These are phyloP conservation scores for Schizothecium vesticola DNA, from an alignment of 495 filamentous ascomycete species.

Conservation along the genomic window DNA sequence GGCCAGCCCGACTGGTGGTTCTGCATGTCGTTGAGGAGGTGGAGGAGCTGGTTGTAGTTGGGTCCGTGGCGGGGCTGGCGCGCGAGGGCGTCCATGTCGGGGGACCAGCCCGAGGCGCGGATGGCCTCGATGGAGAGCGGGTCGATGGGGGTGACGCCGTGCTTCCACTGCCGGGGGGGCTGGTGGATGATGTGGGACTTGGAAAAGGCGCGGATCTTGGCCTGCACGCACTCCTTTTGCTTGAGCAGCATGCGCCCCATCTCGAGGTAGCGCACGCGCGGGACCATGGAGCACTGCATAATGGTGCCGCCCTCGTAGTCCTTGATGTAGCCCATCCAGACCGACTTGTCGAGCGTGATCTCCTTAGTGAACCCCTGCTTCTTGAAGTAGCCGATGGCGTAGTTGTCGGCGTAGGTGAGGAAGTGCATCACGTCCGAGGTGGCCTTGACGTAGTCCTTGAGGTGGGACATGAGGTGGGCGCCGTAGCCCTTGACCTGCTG, in stretches of 20 bases:
- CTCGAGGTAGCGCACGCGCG: conserved; percentile 90
- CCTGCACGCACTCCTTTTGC: conserved; percentile 89
- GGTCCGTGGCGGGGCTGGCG: conserved; percentile 96
- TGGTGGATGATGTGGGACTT: conserved; percentile 83
- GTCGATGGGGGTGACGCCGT: conserved; percentile 64
- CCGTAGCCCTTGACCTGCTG: conserved; percentile 99
- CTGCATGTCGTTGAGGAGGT: conserved; percentile 91
- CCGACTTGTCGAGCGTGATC: conserved; percentile 80
- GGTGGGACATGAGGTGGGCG: conserved; percentile 93
- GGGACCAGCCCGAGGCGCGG: conserved; percentile 86
- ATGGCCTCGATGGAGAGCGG: conserved; percentile 78
- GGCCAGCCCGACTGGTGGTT: conserved; percentile 91
- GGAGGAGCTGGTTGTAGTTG: conserved; percentile 88
- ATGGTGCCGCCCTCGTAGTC: conserved; percentile 99
- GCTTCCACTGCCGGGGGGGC: conserved; percentile 81
- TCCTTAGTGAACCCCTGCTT: conserved; percentile 99
- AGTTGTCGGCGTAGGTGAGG: conserved; percentile 97
- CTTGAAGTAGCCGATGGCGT: conserved; percentile 98
- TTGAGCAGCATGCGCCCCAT: conserved; percentile 91
- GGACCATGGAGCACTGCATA: conserved; percentile 98
- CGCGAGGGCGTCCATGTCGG: conserved; percentile 94
- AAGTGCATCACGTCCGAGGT: conserved; percentile 97
- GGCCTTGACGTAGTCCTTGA: conserved; percentile 98
- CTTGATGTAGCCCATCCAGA: conserved; percentile 99
- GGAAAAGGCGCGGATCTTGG: conserved; percentile 88